Evolutionary conservation across 169 alveolate species (phyloP), one percentile per base, ranked within the genome.

Genomic region (Cystoisospora suis): DNA sequence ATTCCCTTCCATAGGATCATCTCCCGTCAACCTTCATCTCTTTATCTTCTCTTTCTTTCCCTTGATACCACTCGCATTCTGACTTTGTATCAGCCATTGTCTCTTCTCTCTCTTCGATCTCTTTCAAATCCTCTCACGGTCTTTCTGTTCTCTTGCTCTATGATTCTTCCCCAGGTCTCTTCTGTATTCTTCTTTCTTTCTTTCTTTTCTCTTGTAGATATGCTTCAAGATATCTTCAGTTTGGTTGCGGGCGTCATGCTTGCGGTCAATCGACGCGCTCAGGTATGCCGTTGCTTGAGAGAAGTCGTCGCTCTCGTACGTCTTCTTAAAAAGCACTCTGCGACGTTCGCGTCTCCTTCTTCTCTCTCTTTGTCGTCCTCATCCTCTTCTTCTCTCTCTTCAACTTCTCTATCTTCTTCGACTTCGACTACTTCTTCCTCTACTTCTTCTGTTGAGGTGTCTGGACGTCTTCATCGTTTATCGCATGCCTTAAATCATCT

Each of bases 161-260:
- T n/a, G n/a, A n/a, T n/a, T n/a, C n/a, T n/a, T n/a, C n/a, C n/a
- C n/a, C 65, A 53, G 23, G 65, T 53, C 29, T 23, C 12, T 53
- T 12, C 65, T 53, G 65, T 12, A 12, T 15, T 53, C 65, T 15
- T 23, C 29, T 23, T 12, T 53, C 23, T 65, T 65, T 20, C 1
- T 53, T n/a, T 38, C n/a, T 53, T 53, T 56, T 23, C 32, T 29
- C 17, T 32, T 23, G 27, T 38, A 75, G 87, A 40, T 38, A 53
- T 75, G 88, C 81, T 79, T 56, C 83, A 27, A 6, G 89, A 88
- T 65, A 53, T 88, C 34, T 61, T 88, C 27, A 75, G 88, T 34
- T 77, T 88, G n/a, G 92, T 88, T 34, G 89, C 86, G 46, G 92
- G 89, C 38, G 89, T 88, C 36, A 53, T 88, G 92, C 53, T 88